These are phyloP conservation scores for Castanea crenata DNA, from an alignment of 306 rosid genomes.

Conservation along the genomic window DNA sequence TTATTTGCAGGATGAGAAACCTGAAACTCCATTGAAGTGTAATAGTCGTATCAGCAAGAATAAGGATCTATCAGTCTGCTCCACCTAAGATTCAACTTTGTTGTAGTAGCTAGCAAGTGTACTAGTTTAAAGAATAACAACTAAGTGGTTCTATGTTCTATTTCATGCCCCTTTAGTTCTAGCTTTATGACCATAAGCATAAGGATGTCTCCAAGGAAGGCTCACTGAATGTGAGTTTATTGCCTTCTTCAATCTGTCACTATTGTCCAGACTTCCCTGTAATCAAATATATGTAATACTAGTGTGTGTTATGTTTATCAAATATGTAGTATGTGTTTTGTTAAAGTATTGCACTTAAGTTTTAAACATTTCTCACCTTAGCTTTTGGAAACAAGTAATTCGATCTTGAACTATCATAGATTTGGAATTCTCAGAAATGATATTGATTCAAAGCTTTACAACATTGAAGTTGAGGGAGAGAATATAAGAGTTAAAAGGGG, in stretches of 20 bases:
- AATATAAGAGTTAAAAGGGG: not conserved
- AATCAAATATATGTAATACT: not conserved
- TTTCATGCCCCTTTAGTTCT: not conserved
- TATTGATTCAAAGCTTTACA: not conserved
- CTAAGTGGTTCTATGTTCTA: not conserved
- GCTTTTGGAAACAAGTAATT: not conserved
- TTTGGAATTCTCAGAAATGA: not conserved
- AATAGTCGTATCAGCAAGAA: slow-evolving; percentile 8
- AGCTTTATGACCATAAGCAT: not conserved
- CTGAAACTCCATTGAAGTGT: slow-evolving; percentile 52
- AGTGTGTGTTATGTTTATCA: not conserved
- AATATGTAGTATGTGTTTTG: not conserved
- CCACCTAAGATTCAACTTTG: not conserved
- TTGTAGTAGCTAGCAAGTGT: not conserved
- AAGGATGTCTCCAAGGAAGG: not conserved
- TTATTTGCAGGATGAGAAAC: slow-evolving; percentile 61
- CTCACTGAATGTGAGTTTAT: too few relatives aligned
- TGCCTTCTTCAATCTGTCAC: too few relatives aligned
- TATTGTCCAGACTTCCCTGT: too few relatives aligned
- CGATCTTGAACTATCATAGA: not conserved
- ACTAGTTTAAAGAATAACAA: slow-evolving; percentile 17
- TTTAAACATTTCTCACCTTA: slow-evolving; percentile 10
- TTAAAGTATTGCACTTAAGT: not conserved
- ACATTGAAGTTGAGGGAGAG: not conserved
- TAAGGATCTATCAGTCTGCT: slow-evolving; percentile 10